These are phyloP conservation scores for Stachybotrys chartarum DNA, from an alignment of 2,329 filamentous ascomycete species.

Conservation along the genomic window DNA sequence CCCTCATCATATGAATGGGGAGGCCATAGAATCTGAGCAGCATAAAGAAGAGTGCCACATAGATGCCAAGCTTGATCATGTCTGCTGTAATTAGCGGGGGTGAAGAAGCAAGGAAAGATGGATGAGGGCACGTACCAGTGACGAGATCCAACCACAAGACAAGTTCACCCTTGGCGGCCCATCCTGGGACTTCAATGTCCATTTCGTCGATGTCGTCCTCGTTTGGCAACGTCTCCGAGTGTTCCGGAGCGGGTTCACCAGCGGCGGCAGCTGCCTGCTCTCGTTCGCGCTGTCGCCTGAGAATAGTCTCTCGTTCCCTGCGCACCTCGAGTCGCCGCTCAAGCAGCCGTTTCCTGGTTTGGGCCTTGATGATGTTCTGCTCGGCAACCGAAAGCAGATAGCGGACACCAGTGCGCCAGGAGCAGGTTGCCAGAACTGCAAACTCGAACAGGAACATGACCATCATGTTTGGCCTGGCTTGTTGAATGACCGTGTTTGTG, in stretches of 20 bases:
- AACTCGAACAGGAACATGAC: constrained; percentile 99
- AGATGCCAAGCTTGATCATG: constrained; percentile 84
- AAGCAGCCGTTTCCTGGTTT: constrained; percentile 63
- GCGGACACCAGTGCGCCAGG: constrained; percentile 68
- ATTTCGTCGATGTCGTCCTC: constrained; percentile 83
- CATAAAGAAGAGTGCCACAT: constrained; percentile 87
- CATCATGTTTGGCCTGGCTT: constrained; percentile 97
- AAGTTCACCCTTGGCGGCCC: constrained; percentile 94
- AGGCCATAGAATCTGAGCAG: constrained; percentile 90
- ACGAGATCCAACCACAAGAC: constrained; percentile 80
- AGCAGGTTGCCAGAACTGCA: constrained; percentile 74
- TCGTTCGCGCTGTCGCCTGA: constrained; percentile 31
- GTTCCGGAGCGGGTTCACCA: constrained; percentile 49
- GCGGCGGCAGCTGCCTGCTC: constrained; percentile 37
- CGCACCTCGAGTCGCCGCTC: constrained; percentile 63
- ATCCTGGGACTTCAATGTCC: constrained; percentile 90
- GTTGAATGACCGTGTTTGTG: constrained; percentile 72
- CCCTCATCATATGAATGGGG: constrained; percentile 92
- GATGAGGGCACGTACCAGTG: constrained; percentile 51
- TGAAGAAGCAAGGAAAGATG: not conserved
- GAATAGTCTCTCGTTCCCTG: constrained; percentile 45
- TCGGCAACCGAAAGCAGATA: constrained; percentile 77
- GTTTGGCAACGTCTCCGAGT: constrained; percentile 45
- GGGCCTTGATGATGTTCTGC: constrained; percentile 63
- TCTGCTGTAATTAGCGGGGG: constrained; percentile 42